Percentiles rank a stretch among this genome's conserved stretches.
These are phyloP conservation scores for Sugiyamaella xylanicola DNA, from an alignment of 1,139 yeast species.

Conservation along the genomic window DNA sequence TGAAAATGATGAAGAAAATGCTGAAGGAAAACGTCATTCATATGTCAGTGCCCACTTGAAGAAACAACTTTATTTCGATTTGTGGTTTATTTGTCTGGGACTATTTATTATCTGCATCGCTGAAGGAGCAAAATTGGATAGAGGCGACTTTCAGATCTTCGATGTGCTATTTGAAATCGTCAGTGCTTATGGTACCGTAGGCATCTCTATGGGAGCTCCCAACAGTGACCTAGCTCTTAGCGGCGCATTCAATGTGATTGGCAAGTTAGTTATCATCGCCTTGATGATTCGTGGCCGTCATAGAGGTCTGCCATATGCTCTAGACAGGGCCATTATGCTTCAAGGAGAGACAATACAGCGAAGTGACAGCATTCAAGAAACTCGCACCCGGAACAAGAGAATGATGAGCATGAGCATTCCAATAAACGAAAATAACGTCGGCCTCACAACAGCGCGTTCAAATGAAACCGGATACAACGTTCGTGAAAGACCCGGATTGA, in stretches of 20 bases:
- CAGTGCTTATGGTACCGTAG: conserved; percentile 96
- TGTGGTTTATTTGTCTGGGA: conserved; percentile 91
- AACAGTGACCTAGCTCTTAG: conserved; percentile 66
- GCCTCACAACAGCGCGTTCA: conserved; percentile 9
- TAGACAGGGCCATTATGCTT: conserved; percentile 91
- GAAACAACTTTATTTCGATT: conserved; percentile 87
- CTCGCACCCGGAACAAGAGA: conserved; percentile 24
- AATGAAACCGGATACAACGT: conserved; percentile 8
- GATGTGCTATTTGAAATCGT: conserved; percentile 81
- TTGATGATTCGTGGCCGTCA: conserved; percentile 95
- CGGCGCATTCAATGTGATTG: conserved; percentile 67
- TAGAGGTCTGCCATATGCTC: conserved; percentile 91
- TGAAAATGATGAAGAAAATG: conserved; percentile 45
- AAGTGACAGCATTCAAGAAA: conserved; percentile 56
- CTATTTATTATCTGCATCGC: conserved; percentile 82
- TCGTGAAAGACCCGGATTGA: conserved; percentile 7
- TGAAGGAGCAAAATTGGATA: conserved; percentile 65
- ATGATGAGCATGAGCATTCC: conserved; percentile 26
- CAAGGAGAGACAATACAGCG: conserved; percentile 70
- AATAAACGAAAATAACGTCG: conserved; percentile 19
- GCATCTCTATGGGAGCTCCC: conserved; percentile 83
- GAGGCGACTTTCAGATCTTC: conserved; percentile 64
- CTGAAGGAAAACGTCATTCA: conserved; percentile 43
- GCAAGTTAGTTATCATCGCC: conserved; percentile 83
- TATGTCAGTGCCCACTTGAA: conserved; percentile 87